phyloP scores from a whole-genome alignment of 2,329 filamentous ascomycete genomes.

The Paracoccidioides lutzii region DNA sequence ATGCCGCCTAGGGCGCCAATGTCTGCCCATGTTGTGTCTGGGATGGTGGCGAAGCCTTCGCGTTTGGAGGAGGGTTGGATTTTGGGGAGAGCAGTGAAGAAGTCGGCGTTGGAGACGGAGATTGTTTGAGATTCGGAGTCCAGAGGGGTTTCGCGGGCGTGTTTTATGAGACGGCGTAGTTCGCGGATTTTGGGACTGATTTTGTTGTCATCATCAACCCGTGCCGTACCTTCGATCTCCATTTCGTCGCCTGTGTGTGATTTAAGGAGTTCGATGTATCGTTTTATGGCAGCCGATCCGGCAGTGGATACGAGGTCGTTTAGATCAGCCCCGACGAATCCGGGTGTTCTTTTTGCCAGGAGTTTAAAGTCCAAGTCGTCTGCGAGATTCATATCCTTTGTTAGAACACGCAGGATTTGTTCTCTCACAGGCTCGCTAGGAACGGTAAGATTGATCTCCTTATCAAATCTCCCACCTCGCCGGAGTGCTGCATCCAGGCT shows the following conservation, averaged over 20 bases:
- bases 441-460: slow-evolving; percentile 75
- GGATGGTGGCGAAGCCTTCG: slow-evolving; percentile 90
- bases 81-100: slow-evolving; percentile 59
- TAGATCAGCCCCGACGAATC: slow-evolving; percentile 85
- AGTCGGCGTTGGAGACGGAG: slow-evolving; percentile 53
- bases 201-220: slow-evolving; percentile 7
- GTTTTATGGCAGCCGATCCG: slow-evolving; percentile 50
- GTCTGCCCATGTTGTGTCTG: slow-evolving; percentile 83
- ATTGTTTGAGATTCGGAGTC: slow-evolving; percentile 43
- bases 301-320: slow-evolving; percentile 57
- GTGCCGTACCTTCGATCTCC: slow-evolving; percentile 37
- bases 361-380: slow-evolving; percentile 59
- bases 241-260: slow-evolving; percentile 35
- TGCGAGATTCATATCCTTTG: slow-evolving; percentile 50
- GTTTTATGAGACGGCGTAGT: slow-evolving; percentile 41
- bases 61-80: slow-evolving; percentile 73
- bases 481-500: slow-evolving; percentile 68
- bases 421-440: slow-evolving; percentile 67
- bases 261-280: slow-evolving; percentile 43
- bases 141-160: slow-evolving; percentile 39
- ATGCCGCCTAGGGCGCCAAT: slow-evolving; percentile 75
- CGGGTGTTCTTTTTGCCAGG: slow-evolving; percentile 74
- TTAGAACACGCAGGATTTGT: slow-evolving; percentile 63
- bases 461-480: slow-evolving; percentile 63
- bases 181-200: slow-evolving; percentile 31